phyloP scores from a whole-genome alignment of 1,284 basidiomycete species.

The Moesziomyces antarcticus region DNA sequence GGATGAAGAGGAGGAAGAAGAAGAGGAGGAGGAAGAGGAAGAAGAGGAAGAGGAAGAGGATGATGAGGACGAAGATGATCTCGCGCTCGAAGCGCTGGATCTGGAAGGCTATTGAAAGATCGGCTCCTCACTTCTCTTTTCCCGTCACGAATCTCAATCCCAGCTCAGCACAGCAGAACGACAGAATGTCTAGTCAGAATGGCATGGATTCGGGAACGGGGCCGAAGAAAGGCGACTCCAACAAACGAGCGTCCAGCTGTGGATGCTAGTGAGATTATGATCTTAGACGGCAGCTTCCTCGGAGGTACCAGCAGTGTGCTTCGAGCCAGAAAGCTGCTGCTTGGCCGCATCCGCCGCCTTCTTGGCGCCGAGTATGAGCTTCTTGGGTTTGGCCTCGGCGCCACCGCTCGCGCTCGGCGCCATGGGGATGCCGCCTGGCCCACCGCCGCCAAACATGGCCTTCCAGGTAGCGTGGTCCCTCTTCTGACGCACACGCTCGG shows the following conservation, averaged over 20 bases:
- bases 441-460: conserved; percentile 62
- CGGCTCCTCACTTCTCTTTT: no score
- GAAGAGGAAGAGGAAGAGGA: conserved; percentile 88
- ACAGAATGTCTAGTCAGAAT: no score
- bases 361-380: conserved; percentile 41
- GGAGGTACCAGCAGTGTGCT: no score
- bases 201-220: no score
- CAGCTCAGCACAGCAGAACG: no score
- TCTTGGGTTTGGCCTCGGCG: conserved; percentile 35
- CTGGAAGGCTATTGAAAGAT: conserved; percentile 68
- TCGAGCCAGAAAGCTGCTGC: no score
- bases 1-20: conserved; percentile 40
- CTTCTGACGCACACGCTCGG: conserved; percentile 61
- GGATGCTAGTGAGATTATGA: no score
- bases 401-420: conserved; percentile 21
- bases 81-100: conserved; percentile 99
- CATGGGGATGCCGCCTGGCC: conserved; percentile 40
- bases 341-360: conserved; percentile 1
- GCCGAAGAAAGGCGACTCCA: no score
- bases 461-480: conserved; percentile 63
- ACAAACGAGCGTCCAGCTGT: no score
- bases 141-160: no score
- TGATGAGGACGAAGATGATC: conserved; percentile 95
- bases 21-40: conserved; percentile 37
- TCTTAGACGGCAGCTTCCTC: no score